Percentiles rank a stretch among this genome's conserved stretches.
Conservation (phyloP, 352 stramenopile species). For the Globisporangium iwayamae region DNA sequence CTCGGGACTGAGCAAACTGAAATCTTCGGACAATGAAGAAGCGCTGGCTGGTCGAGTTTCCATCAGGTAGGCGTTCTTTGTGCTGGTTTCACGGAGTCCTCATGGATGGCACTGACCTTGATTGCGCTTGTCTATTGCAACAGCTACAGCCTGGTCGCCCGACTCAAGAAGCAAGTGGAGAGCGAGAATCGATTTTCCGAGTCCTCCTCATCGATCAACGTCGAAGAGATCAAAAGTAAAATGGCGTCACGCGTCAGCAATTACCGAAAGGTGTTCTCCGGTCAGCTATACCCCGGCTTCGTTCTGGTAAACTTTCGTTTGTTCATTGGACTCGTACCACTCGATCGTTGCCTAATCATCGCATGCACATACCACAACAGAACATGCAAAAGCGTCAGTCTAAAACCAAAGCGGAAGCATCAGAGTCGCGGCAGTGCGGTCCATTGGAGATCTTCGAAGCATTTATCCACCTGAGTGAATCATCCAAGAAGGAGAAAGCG, state of each 20-base stretch:
- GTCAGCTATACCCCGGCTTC: slow-evolving; percentile 30
- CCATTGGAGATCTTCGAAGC: slow-evolving; percentile 17
- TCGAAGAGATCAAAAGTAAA: slow-evolving; percentile 37
- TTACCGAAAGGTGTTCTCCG: slow-evolving; percentile 36
- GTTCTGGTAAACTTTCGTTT: slow-evolving; percentile 29
- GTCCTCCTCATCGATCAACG: neutral
- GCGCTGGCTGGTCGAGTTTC: slow-evolving; percentile 19
- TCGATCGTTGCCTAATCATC: neutral
- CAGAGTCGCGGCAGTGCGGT: slow-evolving; percentile 1
- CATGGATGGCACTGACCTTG: slow-evolving; percentile 6
- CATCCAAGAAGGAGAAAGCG: neutral
- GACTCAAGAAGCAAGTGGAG: slow-evolving; percentile 49
- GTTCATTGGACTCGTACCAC: neutral
- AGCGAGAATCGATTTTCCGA: slow-evolving; percentile 9
- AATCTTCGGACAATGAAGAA: slow-evolving; percentile 14
- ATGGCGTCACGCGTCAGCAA: slow-evolving; percentile 39
- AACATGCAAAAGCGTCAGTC: neutral
- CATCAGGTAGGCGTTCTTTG: slow-evolving; percentile 26
- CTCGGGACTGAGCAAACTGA: slow-evolving; percentile 26
- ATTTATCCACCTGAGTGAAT: neutral
- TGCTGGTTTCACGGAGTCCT: neutral
- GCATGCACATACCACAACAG: neutral
- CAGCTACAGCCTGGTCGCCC: slow-evolving; percentile 31
- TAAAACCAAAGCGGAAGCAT: neutral
- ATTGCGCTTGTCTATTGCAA: neutral